A percentile compares a stretch with the other conserved stretches of the same genome.
These are phyloP conservation scores for Penicillium sp. DNA, from an alignment of 2,329 filamentous ascomycete genomes.

Conservation along the genomic window DNA sequence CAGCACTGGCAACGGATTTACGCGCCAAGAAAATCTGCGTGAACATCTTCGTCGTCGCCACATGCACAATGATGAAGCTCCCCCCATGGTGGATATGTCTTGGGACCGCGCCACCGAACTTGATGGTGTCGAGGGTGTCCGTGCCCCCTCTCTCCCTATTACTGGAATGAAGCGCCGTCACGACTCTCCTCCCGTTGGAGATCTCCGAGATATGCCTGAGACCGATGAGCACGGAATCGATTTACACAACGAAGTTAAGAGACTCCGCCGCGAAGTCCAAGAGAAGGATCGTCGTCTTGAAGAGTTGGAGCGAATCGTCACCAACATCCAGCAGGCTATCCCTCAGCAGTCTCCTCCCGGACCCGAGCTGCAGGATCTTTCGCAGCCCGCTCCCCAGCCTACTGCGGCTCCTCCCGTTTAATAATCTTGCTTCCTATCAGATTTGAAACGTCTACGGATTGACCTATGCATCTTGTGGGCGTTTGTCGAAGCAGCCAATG, in stretches of 20 bases:
- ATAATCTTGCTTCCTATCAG: slow-evolving; percentile 1
- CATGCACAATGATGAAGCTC: slow-evolving; percentile 48
- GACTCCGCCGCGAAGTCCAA: slow-evolving; percentile 63
- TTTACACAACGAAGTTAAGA: slow-evolving; percentile 64
- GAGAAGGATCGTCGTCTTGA: slow-evolving; percentile 50
- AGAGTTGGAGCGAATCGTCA: slow-evolving; percentile 42
- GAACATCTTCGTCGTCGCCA: slow-evolving; percentile 93
- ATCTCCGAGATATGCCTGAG: slow-evolving; percentile 28
- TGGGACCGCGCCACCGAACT: slow-evolving; percentile 33
- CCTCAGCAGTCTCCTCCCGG: slow-evolving; percentile 26
- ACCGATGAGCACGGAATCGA: slow-evolving; percentile 43
- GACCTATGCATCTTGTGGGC: slow-evolving; percentile 34
- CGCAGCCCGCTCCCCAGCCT: slow-evolving; percentile 16
- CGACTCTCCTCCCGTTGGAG: slow-evolving; percentile 28
- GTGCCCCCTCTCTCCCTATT: slow-evolving; percentile 29
- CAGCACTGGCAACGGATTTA: slow-evolving; percentile 83
- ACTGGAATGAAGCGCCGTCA: slow-evolving; percentile 37
- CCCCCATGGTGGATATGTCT: slow-evolving; percentile 24
- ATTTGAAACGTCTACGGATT: slow-evolving; percentile 10
- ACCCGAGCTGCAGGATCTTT: slow-evolving; percentile 15
- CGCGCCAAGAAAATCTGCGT: slow-evolving; percentile 87
- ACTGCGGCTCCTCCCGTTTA: slow-evolving; percentile 18
- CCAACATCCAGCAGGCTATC: slow-evolving; percentile 38
- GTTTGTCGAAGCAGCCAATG: slow-evolving; percentile 26
- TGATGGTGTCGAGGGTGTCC: slow-evolving; percentile 26